phyloP scores from a whole-genome alignment of 83 land plant species.

The Picea abies region DNA sequence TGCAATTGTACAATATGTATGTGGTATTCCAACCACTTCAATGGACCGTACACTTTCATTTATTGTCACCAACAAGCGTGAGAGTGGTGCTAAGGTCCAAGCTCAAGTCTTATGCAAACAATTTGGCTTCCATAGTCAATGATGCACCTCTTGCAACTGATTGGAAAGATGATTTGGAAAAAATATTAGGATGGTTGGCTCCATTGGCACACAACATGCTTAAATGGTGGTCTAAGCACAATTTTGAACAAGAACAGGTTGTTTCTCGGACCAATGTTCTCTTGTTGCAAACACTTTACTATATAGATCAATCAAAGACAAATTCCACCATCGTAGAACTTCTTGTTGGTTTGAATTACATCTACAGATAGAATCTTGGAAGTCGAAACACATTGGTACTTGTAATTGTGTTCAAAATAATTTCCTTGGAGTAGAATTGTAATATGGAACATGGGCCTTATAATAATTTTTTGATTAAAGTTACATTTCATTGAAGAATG shows the following conservation, averaged over 20 bases:
- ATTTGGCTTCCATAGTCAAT: slow-evolving; percentile 30
- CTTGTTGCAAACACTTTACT: slow-evolving; percentile 84
- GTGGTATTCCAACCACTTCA: too few species aligned
- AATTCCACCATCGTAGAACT: slow-evolving; percentile 87
- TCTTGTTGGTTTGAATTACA: slow-evolving; percentile 79
- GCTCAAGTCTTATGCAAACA: slow-evolving; percentile 56
- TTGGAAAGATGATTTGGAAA: slow-evolving; percentile 64
- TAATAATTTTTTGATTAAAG: too few species aligned
- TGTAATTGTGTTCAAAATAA: too few species aligned
- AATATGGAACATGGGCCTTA: too few species aligned
- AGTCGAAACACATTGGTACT: too few species aligned
- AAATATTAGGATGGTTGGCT: slow-evolving; percentile 73
- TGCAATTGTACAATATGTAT: too few species aligned
- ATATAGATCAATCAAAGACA: slow-evolving; percentile 71
- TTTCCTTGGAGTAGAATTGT: too few species aligned
- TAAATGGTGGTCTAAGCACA: slow-evolving; percentile 88
- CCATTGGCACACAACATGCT: slow-evolving; percentile 92
- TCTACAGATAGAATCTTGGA: slow-evolving; percentile 36
- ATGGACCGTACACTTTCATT: too few species aligned
- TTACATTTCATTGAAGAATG: too few species aligned
- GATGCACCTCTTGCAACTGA: slow-evolving; percentile 63
- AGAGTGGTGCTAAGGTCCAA: slow-evolving; percentile 54
- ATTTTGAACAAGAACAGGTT: slow-evolving; percentile 75
- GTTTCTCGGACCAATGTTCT: slow-evolving; percentile 65
- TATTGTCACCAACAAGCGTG: slow-evolving; percentile 64